Conservation (phyloP, 2,329 filamentous ascomycete species). For the Ophiostoma ulmi region DNA sequence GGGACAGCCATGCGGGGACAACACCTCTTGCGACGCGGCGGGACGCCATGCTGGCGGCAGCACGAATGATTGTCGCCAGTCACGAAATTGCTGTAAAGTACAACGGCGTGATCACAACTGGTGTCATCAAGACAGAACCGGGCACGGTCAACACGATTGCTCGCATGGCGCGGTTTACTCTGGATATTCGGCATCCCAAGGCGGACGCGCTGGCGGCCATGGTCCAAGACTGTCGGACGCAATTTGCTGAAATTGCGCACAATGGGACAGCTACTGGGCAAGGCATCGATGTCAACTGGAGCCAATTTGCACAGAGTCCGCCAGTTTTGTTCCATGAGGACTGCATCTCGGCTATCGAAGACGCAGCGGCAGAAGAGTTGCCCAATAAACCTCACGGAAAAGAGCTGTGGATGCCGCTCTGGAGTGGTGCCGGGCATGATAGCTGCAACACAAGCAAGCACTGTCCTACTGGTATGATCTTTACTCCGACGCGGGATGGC, state of each 20-base stretch:
- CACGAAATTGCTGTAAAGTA: conserved; percentile 24
- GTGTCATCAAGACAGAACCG: conserved; percentile 28
- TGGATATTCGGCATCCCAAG: conserved; percentile 59
- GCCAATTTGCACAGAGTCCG: conserved; percentile 55
- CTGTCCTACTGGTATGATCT: conserved; percentile 39
- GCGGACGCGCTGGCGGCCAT: conserved; percentile 44
- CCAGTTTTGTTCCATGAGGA: conserved; percentile 61
- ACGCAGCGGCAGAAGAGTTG: conserved; percentile 43
- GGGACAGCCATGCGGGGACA: conserved; percentile 69
- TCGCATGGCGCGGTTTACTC: conserved; percentile 59
- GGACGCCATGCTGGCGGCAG: conserved; percentile 34
- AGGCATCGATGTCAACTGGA: conserved; percentile 48
- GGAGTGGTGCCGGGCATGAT: conserved; percentile 40
- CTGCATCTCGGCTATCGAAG: conserved; percentile 60
- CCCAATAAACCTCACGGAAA: neutral
- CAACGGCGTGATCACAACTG: conserved; percentile 32
- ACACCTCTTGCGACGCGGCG: conserved; percentile 46
- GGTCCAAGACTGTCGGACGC: conserved; percentile 30
- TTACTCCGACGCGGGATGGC: conserved; percentile 36
- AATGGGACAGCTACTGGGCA: conserved; percentile 55
- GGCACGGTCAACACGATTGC: conserved; percentile 71
- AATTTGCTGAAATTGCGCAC: conserved; percentile 51
- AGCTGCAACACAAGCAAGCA: conserved; percentile 35
- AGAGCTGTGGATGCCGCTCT: conserved; percentile 28
- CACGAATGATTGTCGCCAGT: conserved; percentile 35